A percentile compares a stretch with the other conserved stretches of the same genome.
Conservation (phyloP, 177 flowering plant genomes). For the Telopea speciosissima region DNA sequence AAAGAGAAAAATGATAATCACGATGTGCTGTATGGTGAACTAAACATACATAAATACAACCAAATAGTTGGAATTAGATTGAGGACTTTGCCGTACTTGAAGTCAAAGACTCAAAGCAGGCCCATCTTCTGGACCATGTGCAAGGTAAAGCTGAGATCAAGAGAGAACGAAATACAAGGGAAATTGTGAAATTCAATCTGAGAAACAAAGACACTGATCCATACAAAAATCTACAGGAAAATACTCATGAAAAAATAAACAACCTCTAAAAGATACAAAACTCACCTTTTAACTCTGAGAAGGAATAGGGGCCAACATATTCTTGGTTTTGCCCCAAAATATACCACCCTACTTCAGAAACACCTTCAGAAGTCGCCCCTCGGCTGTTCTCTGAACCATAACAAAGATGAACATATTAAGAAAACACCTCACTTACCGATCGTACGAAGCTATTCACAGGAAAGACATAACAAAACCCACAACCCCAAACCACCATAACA, state of each 20-base stretch:
- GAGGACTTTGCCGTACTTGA: neutral
- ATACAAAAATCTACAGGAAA: neutral
- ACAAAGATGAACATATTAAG: neutral
- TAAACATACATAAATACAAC: neutral
- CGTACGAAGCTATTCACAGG: too few species aligned
- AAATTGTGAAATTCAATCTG: neutral
- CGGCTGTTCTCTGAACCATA: conserved; percentile 9
- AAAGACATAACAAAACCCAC: neutral
- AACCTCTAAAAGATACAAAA: neutral
- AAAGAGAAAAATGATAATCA: neutral
- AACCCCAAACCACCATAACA: neutral
- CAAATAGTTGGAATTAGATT: neutral
- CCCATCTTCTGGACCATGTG: neutral
- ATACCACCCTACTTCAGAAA: conserved; percentile 72
- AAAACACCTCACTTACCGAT: neutral
- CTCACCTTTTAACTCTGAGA: conserved; percentile 77
- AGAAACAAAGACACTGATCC: neutral
- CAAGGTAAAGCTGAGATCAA: neutral
- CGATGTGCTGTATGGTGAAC: neutral
- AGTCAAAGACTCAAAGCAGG: neutral
- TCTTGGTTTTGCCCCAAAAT: conserved; percentile 73
- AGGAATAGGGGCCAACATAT: conserved; percentile 70
- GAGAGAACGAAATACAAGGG: neutral
- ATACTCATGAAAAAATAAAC: neutral
- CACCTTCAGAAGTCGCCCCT: conserved; percentile 2